phyloP scores from a whole-genome alignment of 768 basidiomycete genomes.

The Exsudoporus frostii region DNA sequence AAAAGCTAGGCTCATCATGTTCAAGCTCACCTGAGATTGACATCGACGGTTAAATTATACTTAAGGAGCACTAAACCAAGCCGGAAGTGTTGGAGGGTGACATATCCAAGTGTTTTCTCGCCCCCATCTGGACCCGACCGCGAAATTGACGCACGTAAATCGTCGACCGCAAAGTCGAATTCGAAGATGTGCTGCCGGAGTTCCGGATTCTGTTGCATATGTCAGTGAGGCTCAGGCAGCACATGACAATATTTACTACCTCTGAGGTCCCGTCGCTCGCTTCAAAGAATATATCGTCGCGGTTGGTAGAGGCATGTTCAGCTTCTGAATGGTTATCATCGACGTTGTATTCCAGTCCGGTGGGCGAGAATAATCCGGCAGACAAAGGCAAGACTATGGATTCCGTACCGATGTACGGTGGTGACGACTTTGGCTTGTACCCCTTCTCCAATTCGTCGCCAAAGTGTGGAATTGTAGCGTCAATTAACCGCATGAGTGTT shows the following conservation, averaged over 20 bases:
- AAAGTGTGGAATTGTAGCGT: conserved; percentile 85
- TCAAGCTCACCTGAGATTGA: conserved; percentile 63
- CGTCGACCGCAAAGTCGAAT: conserved; percentile 83
- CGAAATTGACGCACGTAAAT: conserved; percentile 73
- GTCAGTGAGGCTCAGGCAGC: neutral
- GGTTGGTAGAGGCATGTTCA: conserved; percentile 37
- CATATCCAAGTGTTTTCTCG: conserved; percentile 76
- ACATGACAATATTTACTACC: conserved; percentile 34
- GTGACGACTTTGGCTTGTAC: conserved; percentile 16
- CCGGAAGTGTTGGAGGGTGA: conserved; percentile 75
- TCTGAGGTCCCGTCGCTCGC: conserved; percentile 59
- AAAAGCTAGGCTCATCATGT: neutral
- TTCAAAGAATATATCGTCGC: conserved; percentile 67
- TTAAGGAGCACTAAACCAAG: conserved; percentile 73
- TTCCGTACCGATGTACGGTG: conserved; percentile 23
- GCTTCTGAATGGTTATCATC: conserved; percentile 53
- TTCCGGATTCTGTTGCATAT: conserved; percentile 29
- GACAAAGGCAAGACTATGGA: conserved; percentile 49
- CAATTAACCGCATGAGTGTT: conserved; percentile 86
- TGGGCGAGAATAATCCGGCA: conserved; percentile 50
- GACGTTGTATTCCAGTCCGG: conserved; percentile 65
- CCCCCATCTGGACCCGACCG: conserved; percentile 57
- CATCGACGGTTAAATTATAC: conserved; percentile 82
- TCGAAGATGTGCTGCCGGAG: conserved; percentile 68
- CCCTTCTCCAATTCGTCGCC: conserved; percentile 41